Evolutionary conservation across 805 yeast genomes (phyloP).

Genomic region (Candida jianshihensis): DNA sequence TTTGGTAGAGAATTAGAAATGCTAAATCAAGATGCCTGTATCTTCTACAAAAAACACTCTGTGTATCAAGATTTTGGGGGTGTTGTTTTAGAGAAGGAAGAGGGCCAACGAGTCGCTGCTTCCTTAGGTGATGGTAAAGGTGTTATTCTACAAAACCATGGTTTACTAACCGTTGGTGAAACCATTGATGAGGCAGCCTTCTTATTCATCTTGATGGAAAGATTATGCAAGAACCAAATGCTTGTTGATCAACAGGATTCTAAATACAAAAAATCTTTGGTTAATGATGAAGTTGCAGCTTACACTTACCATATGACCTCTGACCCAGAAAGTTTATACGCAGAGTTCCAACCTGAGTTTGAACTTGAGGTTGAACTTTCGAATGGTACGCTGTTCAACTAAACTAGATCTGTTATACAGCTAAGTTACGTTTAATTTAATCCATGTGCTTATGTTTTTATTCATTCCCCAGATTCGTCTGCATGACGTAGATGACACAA

Average conservation of each 20-base stretch:
- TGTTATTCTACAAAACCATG: slow-evolving; percentile 65
- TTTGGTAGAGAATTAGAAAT: slow-evolving; percentile 66
- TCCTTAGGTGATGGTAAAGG: slow-evolving; percentile 51
- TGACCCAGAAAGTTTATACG: slow-evolving; percentile 62
- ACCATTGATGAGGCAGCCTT: slow-evolving; percentile 75
- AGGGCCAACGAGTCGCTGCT: slow-evolving; percentile 54
- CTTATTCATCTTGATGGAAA: slow-evolving; percentile 56
- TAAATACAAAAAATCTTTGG: slow-evolving; percentile 30
- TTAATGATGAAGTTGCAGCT: slow-evolving; percentile 58
- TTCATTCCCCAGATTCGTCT: no score
- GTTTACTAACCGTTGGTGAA: slow-evolving; percentile 60
- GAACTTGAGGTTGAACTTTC: slow-evolving; percentile 37
- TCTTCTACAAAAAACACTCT: slow-evolving; percentile 56
- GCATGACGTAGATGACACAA: no score
- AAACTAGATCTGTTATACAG: neutral
- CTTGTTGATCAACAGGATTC: slow-evolving; percentile 47
- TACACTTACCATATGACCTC: slow-evolving; percentile 54
- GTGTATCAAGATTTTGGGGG: slow-evolving; percentile 73
- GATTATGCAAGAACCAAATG: slow-evolving; percentile 59
- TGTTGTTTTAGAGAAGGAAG: slow-evolving; percentile 61
- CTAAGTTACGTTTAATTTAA: no score
- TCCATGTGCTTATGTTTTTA: no score
- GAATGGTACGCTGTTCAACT: slow-evolving; percentile 21
- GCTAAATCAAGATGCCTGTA: slow-evolving; percentile 74
- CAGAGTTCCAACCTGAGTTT: slow-evolving; percentile 68